Conservation (phyloP, 495 filamentous ascomycete genomes). For the Barbatosphaeria neglecta region DNA sequence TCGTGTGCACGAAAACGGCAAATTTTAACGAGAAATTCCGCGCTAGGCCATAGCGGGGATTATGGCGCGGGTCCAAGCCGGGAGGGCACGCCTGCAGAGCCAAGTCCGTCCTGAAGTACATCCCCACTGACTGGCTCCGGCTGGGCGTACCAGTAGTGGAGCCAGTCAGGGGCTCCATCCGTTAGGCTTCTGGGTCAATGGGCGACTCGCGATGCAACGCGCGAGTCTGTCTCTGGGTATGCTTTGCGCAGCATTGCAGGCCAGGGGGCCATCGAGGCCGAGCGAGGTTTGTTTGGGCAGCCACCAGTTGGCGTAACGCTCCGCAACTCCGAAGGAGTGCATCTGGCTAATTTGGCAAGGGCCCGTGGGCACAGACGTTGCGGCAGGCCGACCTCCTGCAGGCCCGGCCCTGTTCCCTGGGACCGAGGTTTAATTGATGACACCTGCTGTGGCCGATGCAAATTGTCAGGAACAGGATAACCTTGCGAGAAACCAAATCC, state of each 20-base stretch:
- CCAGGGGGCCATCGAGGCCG: too few species aligned
- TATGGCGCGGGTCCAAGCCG: background rate
- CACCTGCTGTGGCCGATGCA: background rate
- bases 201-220: too few species aligned
- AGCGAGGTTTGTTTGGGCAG: too few species aligned
- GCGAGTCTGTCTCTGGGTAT: too few species aligned
- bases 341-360: constrained; percentile 1
- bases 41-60: background rate
- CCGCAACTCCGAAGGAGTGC: background rate
- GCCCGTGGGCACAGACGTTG: background rate
- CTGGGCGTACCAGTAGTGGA: too few species aligned
- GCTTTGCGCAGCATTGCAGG: too few species aligned
- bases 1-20: background rate
- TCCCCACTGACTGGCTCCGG: too few species aligned
- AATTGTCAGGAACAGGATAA: too few species aligned
- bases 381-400: background rate
- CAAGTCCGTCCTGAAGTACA: background rate
- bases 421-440: background rate
- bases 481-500: too few species aligned
- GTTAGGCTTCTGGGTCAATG: too few species aligned
- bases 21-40: background rate
- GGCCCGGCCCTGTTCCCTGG: background rate
- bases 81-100: background rate
- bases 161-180: too few species aligned
- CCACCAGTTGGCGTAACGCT: too few species aligned